A percentile compares a stretch with the other conserved stretches of the same genome.
phyloP scores from a whole-genome alignment of 1,284 basidiomycete genomes.

The Mycena sp. region DNA sequence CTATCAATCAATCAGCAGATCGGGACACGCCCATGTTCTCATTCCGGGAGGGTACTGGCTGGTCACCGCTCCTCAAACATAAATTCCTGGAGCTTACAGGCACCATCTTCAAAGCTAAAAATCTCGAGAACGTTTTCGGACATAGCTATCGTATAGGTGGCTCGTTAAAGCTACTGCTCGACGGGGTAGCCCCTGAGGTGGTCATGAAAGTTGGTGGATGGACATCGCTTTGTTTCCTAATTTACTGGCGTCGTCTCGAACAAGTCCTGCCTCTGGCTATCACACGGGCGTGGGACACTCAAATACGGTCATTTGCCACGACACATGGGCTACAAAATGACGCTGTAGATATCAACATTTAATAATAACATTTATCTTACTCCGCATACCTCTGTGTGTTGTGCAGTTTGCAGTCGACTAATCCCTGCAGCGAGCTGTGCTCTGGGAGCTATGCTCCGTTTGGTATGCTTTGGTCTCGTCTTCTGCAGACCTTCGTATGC shows the following conservation, averaged over 20 bases:
- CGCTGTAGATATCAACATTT: neutral
- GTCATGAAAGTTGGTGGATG: too few species aligned
- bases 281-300: conserved; percentile 6
- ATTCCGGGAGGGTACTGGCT: neutral
- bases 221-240: too few species aligned
- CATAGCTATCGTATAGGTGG: conserved; percentile 26
- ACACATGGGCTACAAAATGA: neutral
- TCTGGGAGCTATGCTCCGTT: too few species aligned
- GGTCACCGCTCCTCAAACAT: conserved; percentile 21
- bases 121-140: conserved; percentile 13
- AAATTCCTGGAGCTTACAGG: conserved; percentile 35
- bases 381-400: neutral
- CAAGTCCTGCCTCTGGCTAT: too few species aligned
- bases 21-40: conserved; percentile 31
- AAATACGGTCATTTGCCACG: neutral
- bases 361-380: neutral
- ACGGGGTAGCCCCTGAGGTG: too few species aligned
- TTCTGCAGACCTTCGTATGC: neutral
- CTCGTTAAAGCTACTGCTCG: conserved; percentile 2
- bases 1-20: conserved; percentile 17
- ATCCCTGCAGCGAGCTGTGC: too few species aligned
- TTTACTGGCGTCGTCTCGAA: too few species aligned
- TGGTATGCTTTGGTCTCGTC: neutral
- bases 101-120: conserved; percentile 27
- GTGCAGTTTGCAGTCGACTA: too few species aligned